These are phyloP conservation scores for Rhypophila decipiens DNA, from an alignment of 495 filamentous ascomycete genomes.

Conservation along the genomic window DNA sequence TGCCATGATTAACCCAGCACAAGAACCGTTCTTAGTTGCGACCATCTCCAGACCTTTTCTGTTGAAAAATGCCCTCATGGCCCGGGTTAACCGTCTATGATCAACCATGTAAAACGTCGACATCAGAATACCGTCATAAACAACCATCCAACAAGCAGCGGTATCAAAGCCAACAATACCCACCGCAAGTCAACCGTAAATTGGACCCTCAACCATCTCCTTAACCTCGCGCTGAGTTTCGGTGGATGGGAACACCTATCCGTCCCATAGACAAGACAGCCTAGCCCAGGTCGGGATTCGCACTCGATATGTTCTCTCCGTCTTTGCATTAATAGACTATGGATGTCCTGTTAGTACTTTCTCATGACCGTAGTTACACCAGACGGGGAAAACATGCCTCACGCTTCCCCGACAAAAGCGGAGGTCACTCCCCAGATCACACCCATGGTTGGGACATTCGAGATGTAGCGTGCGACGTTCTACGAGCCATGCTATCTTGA, in stretches of 20 bases:
- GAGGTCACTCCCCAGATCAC: conserved; percentile 46
- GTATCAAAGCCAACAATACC: conserved; percentile 19
- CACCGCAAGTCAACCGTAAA: conserved; percentile 28
- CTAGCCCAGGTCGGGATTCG: conserved; percentile 44
- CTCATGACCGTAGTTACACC: not conserved
- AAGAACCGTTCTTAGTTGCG: too few relatives aligned
- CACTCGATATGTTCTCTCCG: conserved; percentile 48
- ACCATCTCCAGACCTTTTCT: too few relatives aligned
- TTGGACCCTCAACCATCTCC: conserved; percentile 24
- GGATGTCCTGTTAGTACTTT: not conserved
- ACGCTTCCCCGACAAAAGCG: conserved; percentile 48
- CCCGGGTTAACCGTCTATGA: too few relatives aligned
- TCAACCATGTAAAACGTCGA: too few relatives aligned
- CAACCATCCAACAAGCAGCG: conserved; percentile 9
- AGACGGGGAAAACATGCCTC: conserved; percentile 25
- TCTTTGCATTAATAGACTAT: conserved; percentile 46
- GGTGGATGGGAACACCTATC: conserved; percentile 30
- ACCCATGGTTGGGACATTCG: conserved; percentile 43
- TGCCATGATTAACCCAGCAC: too few relatives aligned
- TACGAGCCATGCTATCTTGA: conserved; percentile 64
- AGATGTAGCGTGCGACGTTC: conserved; percentile 48
- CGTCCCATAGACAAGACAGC: conserved; percentile 47
- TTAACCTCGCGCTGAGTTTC: conserved; percentile 22
- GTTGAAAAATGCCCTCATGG: too few relatives aligned
- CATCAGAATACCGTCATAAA: conserved; percentile 10